Evolutionary conservation across 2,329 filamentous ascomycete species (phyloP).

Genomic region (Talaromyces marneffei): DNA sequence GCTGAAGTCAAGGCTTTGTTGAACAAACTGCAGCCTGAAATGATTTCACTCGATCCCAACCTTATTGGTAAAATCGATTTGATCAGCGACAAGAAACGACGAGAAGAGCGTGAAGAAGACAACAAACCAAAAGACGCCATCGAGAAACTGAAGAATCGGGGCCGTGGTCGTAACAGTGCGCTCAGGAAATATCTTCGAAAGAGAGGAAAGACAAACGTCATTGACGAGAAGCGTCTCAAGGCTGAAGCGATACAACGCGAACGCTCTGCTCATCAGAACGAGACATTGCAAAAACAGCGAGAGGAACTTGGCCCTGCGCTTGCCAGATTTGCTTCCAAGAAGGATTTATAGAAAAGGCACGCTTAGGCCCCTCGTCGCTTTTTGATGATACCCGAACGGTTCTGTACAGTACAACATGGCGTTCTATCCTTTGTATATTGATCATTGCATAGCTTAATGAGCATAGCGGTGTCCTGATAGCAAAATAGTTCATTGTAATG

Average conservation of each 20-base stretch:
- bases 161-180: constrained; percentile 82
- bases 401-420: constrained; percentile 5
- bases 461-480: neutral
- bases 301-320: constrained; percentile 80
- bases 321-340: constrained; percentile 69
- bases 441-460: neutral
- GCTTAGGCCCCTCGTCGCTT: constrained; percentile 17
- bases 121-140: constrained; percentile 56
- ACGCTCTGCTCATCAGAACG: constrained; percentile 61
- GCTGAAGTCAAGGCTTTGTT: constrained; percentile 81
- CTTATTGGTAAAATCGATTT: constrained; percentile 85
- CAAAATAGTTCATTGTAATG: neutral
- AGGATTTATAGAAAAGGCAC: constrained; percentile 35
- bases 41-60: constrained; percentile 91
- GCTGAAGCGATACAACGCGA: constrained; percentile 74
- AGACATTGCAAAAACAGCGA: constrained; percentile 60
- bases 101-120: constrained; percentile 74
- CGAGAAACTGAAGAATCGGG: constrained; percentile 63
- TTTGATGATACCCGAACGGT: constrained; percentile 16
- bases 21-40: constrained; percentile 92
- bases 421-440: constrained; percentile 4
- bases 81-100: constrained; percentile 68
- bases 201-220: constrained; percentile 85
- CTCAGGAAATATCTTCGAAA: constrained; percentile 85
- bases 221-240: constrained; percentile 87